These are phyloP conservation scores for Odontarrhena argentea DNA, from an alignment of 345 rosid species.

Conservation along the genomic window DNA sequence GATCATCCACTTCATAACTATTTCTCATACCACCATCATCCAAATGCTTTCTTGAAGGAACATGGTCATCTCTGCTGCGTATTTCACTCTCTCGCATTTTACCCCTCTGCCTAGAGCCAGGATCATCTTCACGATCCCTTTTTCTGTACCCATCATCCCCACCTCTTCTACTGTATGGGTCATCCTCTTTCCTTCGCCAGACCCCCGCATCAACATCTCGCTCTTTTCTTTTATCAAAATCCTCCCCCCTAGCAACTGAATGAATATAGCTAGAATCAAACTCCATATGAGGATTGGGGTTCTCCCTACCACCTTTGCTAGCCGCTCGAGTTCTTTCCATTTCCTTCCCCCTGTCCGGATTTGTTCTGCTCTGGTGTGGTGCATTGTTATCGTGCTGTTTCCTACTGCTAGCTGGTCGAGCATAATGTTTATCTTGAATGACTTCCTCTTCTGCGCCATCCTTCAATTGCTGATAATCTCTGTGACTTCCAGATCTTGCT, in stretches of 20 bases:
- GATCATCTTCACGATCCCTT: slow-evolving; percentile 74
- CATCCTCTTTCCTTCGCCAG: slow-evolving; percentile 75
- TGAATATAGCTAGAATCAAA: slow-evolving; percentile 52
- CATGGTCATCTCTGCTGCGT: slow-evolving; percentile 66
- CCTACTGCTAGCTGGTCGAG: slow-evolving; percentile 46
- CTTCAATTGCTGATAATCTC: slow-evolving; percentile 66
- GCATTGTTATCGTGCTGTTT: slow-evolving; percentile 60
- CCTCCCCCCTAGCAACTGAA: slow-evolving; percentile 55
- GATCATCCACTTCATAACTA: slow-evolving; percentile 65
- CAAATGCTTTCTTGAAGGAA: slow-evolving; percentile 63
- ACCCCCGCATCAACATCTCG: slow-evolving; percentile 56
- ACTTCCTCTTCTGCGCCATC: slow-evolving; percentile 85
- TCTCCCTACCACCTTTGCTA: slow-evolving; percentile 60
- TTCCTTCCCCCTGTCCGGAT: slow-evolving; percentile 60
- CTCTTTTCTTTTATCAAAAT: slow-evolving; percentile 70
- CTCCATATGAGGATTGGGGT: slow-evolving; percentile 58
- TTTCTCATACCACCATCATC: slow-evolving; percentile 68
- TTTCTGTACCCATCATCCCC: slow-evolving; percentile 71
- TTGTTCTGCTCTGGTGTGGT: slow-evolving; percentile 59
- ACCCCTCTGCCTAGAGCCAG: slow-evolving; percentile 65
- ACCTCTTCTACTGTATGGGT: slow-evolving; percentile 53
- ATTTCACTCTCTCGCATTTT: slow-evolving; percentile 70
- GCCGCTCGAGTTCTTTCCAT: slow-evolving; percentile 54
- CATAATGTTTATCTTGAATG: slow-evolving; percentile 59
- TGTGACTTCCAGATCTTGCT: slow-evolving; percentile 84